phyloP scores from a whole-genome alignment of 352 stramenopile genomes.

The Phytophthora lateralis region DNA sequence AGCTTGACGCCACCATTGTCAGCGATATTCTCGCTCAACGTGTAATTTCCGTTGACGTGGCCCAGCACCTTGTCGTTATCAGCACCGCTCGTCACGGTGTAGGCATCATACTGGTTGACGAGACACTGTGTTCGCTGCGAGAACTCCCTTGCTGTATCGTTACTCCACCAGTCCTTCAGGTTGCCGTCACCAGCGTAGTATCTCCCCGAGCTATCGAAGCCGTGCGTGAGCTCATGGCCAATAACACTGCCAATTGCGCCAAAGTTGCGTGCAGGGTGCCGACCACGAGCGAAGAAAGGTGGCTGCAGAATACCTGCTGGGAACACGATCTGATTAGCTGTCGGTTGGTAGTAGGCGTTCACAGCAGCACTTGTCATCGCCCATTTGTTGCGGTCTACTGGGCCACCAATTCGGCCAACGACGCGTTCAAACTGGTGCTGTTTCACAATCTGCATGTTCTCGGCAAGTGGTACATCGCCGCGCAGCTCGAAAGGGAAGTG shows the following conservation, averaged over 20 bases:
- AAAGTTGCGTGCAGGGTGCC: conserved; percentile 92
- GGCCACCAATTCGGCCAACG: conserved; percentile 40
- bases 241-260: conserved; percentile 94
- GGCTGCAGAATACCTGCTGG: conserved; percentile 95
- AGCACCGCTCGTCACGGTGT: conserved; percentile 45
- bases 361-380: conserved; percentile 93
- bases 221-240: conserved; percentile 96
- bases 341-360: conserved; percentile 89
- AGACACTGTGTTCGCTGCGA: conserved; percentile 59
- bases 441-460: conserved; percentile 58
- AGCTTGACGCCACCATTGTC: conserved; percentile 85
- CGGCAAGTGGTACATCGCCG: conserved; percentile 37
- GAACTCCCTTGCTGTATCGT: conserved; percentile 84
- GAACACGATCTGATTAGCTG: conserved; percentile 94
- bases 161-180: conserved; percentile 93
- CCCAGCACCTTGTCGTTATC: conserved; percentile 54
- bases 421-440: conserved; percentile 51
- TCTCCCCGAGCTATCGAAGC: conserved; percentile 93
- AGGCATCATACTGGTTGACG: conserved; percentile 64
- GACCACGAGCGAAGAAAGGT: conserved; percentile 90
- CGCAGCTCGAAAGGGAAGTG: conserved; percentile 66
- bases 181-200: conserved; percentile 91
- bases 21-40: conserved; percentile 83
- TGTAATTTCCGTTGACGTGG: conserved; percentile 81
- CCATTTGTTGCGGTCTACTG: conserved; percentile 78